Base-by-base conservation (phyloP, 2,329 filamentous ascomycete genomes). In the Sphaerulina musiva region DNA sequence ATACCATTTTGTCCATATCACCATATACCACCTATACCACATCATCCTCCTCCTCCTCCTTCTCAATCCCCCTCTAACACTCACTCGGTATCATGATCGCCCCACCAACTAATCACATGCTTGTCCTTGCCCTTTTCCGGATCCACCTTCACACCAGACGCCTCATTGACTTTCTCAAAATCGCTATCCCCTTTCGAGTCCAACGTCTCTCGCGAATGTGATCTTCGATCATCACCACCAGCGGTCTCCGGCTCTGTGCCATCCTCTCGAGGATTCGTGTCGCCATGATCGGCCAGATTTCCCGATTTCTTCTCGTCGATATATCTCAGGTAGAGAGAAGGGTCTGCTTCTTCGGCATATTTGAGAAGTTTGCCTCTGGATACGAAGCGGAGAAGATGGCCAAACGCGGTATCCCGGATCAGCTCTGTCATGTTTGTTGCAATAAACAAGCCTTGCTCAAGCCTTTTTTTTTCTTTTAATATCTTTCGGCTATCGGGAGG, bases 71-170 rank as follows among this genome's bases (percentile, higher is more conserved):
- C 34, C 34, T n/a, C 4, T n/a, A 8, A 9, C 12, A 36, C 34
- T 36, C 34, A 36, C 26, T 59, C 70, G 4, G 70, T 66, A 60
- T 80, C 79, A 53, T 76, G 62, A 0, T 72, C 69, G 0, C 73
- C 75, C 59, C 71, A 78, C 78, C 79, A 82, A 36, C 73, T 70
- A 6, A 82, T 72, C 5, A 82, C 65, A 51, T 76, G 67, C 6
- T 73, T 62, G 62, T 81, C 76, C 55, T 66, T 71, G 0, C 78
- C 77, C 58, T 80, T 80, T 59, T 81, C 79, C 1, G 73, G 69
- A 62, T 81, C 77, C 11, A 78, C 65, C 31, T 64, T 65, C 7
- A 72, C 68, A 17, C 73, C 74, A 43, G 70, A 76, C 3, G 69
- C 66, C 29, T 72, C 59, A 47, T 74, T 74, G 51, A 69, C 58